A percentile compares a stretch with the other conserved stretches of the same genome.
Conservation (phyloP, 495 filamentous ascomycete genomes). For the Barbatosphaeria neglecta region DNA sequence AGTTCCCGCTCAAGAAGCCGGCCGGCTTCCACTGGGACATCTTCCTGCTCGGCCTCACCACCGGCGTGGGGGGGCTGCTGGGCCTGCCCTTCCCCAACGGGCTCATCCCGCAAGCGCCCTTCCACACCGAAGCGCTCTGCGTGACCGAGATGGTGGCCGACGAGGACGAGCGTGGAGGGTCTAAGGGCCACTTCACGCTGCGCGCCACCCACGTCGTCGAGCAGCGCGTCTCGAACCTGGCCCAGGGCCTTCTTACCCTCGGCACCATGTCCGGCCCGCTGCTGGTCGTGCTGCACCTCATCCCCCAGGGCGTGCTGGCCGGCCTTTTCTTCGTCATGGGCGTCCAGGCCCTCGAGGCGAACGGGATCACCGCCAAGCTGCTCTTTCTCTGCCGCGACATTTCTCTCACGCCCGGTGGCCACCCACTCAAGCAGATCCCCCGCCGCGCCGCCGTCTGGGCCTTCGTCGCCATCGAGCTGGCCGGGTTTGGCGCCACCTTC, state of each 20-base stretch:
- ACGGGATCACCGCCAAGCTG: conserved; percentile 74
- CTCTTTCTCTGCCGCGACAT: conserved; percentile 63
- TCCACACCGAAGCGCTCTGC: conserved; percentile 78
- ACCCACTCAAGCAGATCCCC: conserved; percentile 53
- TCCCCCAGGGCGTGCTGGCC: conserved; percentile 78
- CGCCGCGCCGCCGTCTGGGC: conserved; percentile 56
- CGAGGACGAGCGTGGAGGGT: conserved; percentile 38
- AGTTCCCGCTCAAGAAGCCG: conserved; percentile 85
- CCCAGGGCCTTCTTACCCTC: conserved; percentile 71
- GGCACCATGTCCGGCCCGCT: conserved; percentile 84
- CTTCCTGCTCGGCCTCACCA: conserved; percentile 83
- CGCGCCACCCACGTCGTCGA: conserved; percentile 70
- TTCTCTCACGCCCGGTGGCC: conserved; percentile 46
- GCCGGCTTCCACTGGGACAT: conserved; percentile 95
- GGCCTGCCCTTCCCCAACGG: conserved; percentile 90
- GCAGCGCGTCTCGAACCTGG: conserved; percentile 78
- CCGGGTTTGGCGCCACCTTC: conserved; percentile 78
- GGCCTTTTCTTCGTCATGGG: conserved; percentile 96
- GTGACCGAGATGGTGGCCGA: conserved; percentile 55
- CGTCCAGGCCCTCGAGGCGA: conserved; percentile 64
- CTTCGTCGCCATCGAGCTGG: conserved; percentile 65
- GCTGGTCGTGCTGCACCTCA: conserved; percentile 68
- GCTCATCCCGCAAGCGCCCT: conserved; percentile 84
- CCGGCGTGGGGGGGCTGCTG: conserved; percentile 69
- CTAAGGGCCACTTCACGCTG: conserved; percentile 51